phyloP scores from a whole-genome alignment of 768 basidiomycete species.

The Leccinum truebloodii region DNA sequence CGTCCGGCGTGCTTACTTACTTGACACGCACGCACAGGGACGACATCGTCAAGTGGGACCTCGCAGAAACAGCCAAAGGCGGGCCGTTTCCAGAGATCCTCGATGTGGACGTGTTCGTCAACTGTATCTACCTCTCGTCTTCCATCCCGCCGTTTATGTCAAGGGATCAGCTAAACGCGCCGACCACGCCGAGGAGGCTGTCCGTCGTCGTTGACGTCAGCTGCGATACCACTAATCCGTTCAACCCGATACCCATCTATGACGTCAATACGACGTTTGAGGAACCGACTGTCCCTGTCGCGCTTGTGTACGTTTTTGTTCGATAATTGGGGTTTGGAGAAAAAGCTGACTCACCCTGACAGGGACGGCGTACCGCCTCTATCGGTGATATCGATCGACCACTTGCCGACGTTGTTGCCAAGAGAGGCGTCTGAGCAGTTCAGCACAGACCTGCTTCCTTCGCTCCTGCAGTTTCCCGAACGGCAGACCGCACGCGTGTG shows the following conservation, averaged over 20 bases:
- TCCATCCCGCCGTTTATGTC: conserved; percentile 84
- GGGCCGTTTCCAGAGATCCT: conserved; percentile 96
- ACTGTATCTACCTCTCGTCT: conserved; percentile 96
- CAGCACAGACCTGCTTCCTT: conserved; percentile 82
- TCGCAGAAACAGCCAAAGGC: conserved; percentile 95
- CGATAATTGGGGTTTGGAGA: no score
- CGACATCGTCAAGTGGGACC: conserved; percentile 96
- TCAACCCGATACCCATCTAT: conserved; percentile 97
- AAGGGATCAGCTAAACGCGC: conserved; percentile 64
- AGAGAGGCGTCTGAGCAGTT: conserved; percentile 98
- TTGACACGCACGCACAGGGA: conserved; percentile 49
- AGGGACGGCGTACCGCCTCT: conserved; percentile 68
- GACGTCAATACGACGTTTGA: conserved; percentile 90
- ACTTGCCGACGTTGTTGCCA: conserved; percentile 92
- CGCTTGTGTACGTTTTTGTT: conserved; percentile 63
- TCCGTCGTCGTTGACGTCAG: conserved; percentile 94
- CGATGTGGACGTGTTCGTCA: conserved; percentile 96
- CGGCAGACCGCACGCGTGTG: conserved; percentile 73
- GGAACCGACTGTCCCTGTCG: conserved; percentile 86
- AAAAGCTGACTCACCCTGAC: not conserved
- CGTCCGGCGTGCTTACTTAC: no score
- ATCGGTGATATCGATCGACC: conserved; percentile 93
- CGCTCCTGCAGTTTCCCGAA: conserved; percentile 74
- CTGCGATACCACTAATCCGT: conserved; percentile 98
- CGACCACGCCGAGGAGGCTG: conserved; percentile 63